These are phyloP conservation scores for Marasmius oreades DNA, from an alignment of 1,284 basidiomycete genomes.

Conservation along the genomic window DNA sequence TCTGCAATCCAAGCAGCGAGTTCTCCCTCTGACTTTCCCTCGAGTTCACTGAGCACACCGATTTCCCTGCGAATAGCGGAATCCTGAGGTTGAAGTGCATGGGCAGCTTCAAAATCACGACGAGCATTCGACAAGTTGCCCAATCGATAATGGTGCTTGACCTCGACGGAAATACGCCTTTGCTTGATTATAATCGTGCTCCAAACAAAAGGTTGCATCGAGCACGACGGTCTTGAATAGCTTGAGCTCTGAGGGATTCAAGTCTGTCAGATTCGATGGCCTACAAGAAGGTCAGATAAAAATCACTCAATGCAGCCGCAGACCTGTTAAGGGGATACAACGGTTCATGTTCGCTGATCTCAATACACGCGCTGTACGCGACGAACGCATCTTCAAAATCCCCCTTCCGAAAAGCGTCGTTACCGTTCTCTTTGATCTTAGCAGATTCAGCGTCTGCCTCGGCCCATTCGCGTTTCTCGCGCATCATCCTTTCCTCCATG, in stretches of 20 bases:
- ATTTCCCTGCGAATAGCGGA: not conserved
- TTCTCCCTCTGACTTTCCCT: not conserved
- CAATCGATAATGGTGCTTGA: not conserved
- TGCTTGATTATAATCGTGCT: not conserved
- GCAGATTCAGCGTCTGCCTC: conserved; percentile 7
- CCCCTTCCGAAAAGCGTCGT: conserved; percentile 14
- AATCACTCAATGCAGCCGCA: not conserved
- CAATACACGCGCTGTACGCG: conserved; percentile 13
- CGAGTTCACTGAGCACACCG: not conserved
- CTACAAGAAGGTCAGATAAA: not conserved
- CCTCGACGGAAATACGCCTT: conserved; percentile 1
- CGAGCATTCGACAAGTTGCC: not conserved
- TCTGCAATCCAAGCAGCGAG: not conserved
- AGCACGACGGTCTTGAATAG: conserved; percentile 24
- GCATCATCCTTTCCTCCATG: not conserved
- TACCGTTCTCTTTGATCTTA: conserved; percentile 5
- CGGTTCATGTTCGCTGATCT: conserved; percentile 12
- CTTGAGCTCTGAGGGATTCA: not conserved
- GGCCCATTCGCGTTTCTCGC: conserved; percentile 7
- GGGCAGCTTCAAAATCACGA: not conserved
- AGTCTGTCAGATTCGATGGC: not conserved
- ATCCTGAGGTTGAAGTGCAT: not conserved
- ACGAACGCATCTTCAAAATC: conserved; percentile 16
- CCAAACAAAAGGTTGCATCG: conserved; percentile 25
- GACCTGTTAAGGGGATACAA: conserved; percentile 1